Evolutionary conservation across 352 stramenopile species (phyloP).

Genomic region (Pythium pectinolyticum): DNA sequence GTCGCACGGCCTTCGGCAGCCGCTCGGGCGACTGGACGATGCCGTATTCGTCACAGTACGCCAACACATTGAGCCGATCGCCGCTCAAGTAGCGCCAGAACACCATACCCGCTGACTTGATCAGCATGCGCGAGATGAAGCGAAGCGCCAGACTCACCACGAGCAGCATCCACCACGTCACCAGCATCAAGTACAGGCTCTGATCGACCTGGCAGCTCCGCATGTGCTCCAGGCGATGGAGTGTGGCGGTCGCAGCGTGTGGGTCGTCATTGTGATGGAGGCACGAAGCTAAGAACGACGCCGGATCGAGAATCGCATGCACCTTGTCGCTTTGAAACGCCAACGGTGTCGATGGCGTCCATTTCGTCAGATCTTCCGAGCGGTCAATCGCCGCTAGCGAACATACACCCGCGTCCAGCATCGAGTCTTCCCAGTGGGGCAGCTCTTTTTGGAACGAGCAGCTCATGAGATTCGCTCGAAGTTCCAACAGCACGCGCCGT

Average conservation of each 20-base stretch:
- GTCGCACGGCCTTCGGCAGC: slow-evolving; percentile 38
- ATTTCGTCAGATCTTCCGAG: neutral
- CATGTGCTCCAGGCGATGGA: slow-evolving; percentile 31
- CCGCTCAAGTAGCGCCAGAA: slow-evolving; percentile 66
- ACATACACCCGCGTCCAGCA: neutral
- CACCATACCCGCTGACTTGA: slow-evolving; percentile 39
- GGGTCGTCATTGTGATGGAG: neutral
- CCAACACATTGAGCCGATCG: slow-evolving; percentile 52
- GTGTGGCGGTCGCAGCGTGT: neutral
- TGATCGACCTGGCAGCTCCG: slow-evolving; percentile 57
- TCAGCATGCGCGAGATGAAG: slow-evolving; percentile 45
- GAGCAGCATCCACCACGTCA: slow-evolving; percentile 66
- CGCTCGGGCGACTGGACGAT: slow-evolving; percentile 35
- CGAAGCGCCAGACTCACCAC: slow-evolving; percentile 48
- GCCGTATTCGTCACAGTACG: slow-evolving; percentile 56
- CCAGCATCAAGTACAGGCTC: slow-evolving; percentile 52
- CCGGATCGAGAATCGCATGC: neutral
- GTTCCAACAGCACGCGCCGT: slow-evolving; percentile 8
- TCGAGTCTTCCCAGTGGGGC: neutral
- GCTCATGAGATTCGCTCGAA: slow-evolving; percentile 1
- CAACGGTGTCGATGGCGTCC: neutral
- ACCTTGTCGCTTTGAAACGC: slow-evolving; percentile 11
- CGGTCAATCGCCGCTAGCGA: neutral
- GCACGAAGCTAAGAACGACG: slow-evolving; percentile 6
- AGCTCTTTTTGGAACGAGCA: slow-evolving; percentile 9